These are phyloP conservation scores for Peronospora destructor DNA, from an alignment of 352 stramenopile genomes.

Conservation along the genomic window DNA sequence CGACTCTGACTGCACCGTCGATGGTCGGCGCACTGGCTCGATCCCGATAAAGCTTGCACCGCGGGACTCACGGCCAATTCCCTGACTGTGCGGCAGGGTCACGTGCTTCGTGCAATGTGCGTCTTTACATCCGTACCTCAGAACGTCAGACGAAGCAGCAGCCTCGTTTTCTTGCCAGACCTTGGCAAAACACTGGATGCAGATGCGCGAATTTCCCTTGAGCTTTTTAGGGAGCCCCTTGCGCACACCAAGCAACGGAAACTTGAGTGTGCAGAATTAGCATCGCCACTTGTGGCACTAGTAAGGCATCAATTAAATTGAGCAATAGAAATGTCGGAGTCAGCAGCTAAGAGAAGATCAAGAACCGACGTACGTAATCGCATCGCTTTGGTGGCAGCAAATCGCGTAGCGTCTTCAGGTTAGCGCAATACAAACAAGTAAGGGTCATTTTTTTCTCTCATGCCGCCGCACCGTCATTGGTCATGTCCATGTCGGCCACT, in stretches of 20 bases:
- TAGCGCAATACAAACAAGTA: slow-evolving; percentile 41
- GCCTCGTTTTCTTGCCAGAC: slow-evolving; percentile 35
- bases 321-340: neutral
- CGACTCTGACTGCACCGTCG: slow-evolving; percentile 11
- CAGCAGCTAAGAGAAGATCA: neutral
- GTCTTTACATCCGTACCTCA: slow-evolving; percentile 2
- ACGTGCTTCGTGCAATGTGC: slow-evolving; percentile 6
- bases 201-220: slow-evolving; percentile 55
- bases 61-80: slow-evolving; percentile 8
- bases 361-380: slow-evolving; percentile 37
- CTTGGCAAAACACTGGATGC: slow-evolving; percentile 39
- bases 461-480: neutral
- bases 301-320: neutral
- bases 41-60: slow-evolving; percentile 19
- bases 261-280: slow-evolving; percentile 58
- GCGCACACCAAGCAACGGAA: slow-evolving; percentile 36
- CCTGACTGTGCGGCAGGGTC: slow-evolving; percentile 5
- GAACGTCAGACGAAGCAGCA: slow-evolving; percentile 1
- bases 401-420: slow-evolving; percentile 42
- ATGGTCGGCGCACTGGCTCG: slow-evolving; percentile 14
- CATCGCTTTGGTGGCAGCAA: slow-evolving; percentile 49
- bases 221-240: slow-evolving; percentile 40
- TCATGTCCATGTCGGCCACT: neutral
- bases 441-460: slow-evolving; percentile 5
- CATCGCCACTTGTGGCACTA: slow-evolving; percentile 48